phyloP scores from a whole-genome alignment of 2,329 filamentous ascomycete genomes.

The Emergomyces africanus region DNA sequence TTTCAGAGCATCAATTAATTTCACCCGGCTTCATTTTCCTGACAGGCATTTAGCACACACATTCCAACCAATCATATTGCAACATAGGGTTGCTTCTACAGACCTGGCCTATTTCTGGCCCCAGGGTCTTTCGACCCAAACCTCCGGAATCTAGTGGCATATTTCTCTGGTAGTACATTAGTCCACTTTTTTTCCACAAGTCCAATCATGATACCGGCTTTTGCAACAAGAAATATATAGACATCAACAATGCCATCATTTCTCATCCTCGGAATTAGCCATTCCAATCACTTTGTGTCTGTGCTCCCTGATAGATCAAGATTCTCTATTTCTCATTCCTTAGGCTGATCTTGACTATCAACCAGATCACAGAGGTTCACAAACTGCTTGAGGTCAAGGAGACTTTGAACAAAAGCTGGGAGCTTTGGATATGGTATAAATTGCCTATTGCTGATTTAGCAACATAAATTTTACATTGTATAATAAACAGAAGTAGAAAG shows the following conservation, averaged over 20 bases:
- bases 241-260: not conserved
- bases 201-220: not conserved
- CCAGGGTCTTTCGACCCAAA: not conserved
- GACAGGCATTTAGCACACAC: too few relatives aligned
- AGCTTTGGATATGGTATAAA: conserved; percentile 14
- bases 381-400: conserved; percentile 11
- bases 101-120: not conserved
- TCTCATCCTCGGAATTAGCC: not conserved
- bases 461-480: too few relatives aligned
- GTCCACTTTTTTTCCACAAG: not conserved
- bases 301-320: conserved; percentile 5
- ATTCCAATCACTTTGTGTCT: conserved; percentile 9
- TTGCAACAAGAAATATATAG: not conserved
- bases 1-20: too few relatives aligned
- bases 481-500: not conserved
- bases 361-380: conserved; percentile 12
- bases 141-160: not conserved
- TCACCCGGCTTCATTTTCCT: too few relatives aligned
- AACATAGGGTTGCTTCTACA: not conserved
- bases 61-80: too few relatives aligned
- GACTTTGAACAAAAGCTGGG: conserved; percentile 13
- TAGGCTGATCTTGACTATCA: conserved; percentile 13
- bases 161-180: not conserved
- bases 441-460: conserved; percentile 7
- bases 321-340: conserved; percentile 13